A percentile compares a stretch with the other conserved stretches of the same genome.
These are phyloP conservation scores for Pseudogymnoascus sp. DNA, from an alignment of 2,329 filamentous ascomycete genomes.

Conservation along the genomic window DNA sequence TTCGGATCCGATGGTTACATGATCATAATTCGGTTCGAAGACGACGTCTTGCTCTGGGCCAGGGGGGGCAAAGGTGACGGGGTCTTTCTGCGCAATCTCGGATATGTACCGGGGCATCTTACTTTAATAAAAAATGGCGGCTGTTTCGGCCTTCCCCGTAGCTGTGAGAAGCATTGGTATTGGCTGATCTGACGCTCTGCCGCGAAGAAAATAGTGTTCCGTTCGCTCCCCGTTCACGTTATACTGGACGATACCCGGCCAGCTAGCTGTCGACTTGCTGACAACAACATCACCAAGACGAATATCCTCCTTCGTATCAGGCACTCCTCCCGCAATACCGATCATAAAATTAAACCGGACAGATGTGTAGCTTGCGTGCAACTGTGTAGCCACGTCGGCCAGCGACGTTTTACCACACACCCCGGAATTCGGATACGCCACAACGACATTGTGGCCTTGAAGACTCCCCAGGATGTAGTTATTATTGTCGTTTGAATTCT, in stretches of 20 bases:
- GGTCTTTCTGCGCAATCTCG: conserved; percentile 17
- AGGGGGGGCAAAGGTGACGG: conserved; percentile 15
- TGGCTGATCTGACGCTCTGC: conserved; percentile 14
- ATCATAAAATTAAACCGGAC: conserved; percentile 13
- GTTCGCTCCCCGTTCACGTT: conserved; percentile 14
- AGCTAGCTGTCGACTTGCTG: conserved; percentile 11
- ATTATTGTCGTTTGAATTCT: conserved; percentile 18
- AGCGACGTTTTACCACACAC: conserved; percentile 17
- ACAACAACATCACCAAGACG: conserved; percentile 16
- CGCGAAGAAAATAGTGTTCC: conserved; percentile 8
- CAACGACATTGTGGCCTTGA: conserved; percentile 21
- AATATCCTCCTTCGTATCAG: conserved; percentile 12
- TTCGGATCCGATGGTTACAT: conserved; percentile 14
- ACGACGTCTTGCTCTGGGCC: conserved; percentile 19
- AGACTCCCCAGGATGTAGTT: conserved; percentile 22
- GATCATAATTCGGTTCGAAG: conserved; percentile 21
- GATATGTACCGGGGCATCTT: conserved; percentile 13
- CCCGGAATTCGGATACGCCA: conserved; percentile 19
- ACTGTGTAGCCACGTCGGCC: conserved; percentile 14
- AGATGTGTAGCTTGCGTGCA: conserved; percentile 15
- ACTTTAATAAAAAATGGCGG: conserved; percentile 16
- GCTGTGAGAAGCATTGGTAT: conserved; percentile 16
- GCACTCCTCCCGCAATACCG: conserved; percentile 19
- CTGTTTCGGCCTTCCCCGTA: conserved; percentile 17
- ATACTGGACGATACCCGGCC: conserved; percentile 16